Evolutionary conservation across 2,329 filamentous ascomycete genomes (phyloP).

Genomic region (Aspergillus quadricinctus): DNA sequence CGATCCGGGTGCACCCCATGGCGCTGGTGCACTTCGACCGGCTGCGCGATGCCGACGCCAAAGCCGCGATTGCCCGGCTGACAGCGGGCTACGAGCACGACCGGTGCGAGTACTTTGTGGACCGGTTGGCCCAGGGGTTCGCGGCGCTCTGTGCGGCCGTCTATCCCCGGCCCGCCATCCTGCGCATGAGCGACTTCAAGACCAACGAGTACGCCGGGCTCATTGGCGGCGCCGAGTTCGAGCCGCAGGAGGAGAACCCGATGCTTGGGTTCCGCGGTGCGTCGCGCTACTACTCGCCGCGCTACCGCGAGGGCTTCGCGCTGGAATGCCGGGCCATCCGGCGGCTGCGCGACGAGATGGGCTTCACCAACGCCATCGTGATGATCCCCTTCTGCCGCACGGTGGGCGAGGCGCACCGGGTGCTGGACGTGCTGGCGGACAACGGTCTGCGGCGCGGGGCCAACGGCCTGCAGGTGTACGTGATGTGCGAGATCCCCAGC

Average conservation of each 20-base stretch:
- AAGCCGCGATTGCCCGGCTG: conserved; percentile 23
- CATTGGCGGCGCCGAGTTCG: conserved; percentile 38
- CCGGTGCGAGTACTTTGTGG: conserved; percentile 35
- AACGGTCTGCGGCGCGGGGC: conserved; percentile 37
- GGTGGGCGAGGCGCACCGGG: conserved; percentile 31
- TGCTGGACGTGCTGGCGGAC: conserved; percentile 33
- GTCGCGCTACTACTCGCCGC: conserved; percentile 40
- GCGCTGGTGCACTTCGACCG: conserved; percentile 32
- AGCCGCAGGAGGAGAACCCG: conserved; percentile 38
- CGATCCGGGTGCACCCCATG: conserved; percentile 37
- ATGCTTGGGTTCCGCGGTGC: conserved; percentile 43
- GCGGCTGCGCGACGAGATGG: conserved; percentile 35
- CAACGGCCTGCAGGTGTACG: conserved; percentile 35
- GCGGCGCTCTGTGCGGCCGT: conserved; percentile 36
- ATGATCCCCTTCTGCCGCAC: conserved; percentile 41
- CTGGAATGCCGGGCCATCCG: conserved; percentile 39
- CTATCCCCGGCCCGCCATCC: conserved; percentile 36
- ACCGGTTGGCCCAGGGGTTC: conserved; percentile 34
- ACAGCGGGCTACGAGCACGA: conserved; percentile 31
- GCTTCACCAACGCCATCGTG: conserved; percentile 35
- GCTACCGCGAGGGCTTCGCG: conserved; percentile 37
- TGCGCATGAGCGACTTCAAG: conserved; percentile 42
- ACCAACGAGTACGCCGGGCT: conserved; percentile 41
- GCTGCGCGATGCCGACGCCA: conserved; percentile 24
- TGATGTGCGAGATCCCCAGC: conserved; percentile 42